Evolutionary conservation across 176 grass and related monocot species (phyloP), one percentile per base, ranked within the genome.

Genomic region (Pharus latifolius): DNA sequence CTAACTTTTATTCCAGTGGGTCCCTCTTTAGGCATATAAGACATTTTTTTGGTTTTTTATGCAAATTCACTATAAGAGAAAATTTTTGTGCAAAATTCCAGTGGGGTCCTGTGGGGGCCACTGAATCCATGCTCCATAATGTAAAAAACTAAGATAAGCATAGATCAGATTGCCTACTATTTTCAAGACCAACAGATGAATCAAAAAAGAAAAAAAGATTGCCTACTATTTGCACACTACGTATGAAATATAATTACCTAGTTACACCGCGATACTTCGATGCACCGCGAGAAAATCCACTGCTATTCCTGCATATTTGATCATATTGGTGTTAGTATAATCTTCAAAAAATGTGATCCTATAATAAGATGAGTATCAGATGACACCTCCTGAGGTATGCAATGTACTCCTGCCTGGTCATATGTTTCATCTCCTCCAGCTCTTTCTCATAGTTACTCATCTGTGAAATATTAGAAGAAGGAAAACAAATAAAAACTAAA

Each of bases 231-330:
- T 48, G 15, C 44, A 25, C 8, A 44, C 8, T 16, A 22, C 10
- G 0, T 37, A 14, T 14, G 46, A 63, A 47, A 55, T 4, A 29
- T 69, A 37, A 3, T 10, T 78, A 87, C 88, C 88, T 91, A 58
- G 88, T 87, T 34, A 91, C 84, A 14, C 88, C 88, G 7, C 84
- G 75, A 67, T 91, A 91, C 26, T 87, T 84, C 19, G 88, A 91
- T 6, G 88, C 84, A 0, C 88, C 88, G 18, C 88, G 83, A 46
- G 88, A 91, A 64, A 91, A 91, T 37, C 84, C 88, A 73, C 88
- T 91, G 76, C 88, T 91, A 31, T 80, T 91, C 42, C 88, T 91
- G 84, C 2, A 81, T 18, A 2, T 61, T 23, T 11, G 30, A 30
- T 51, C 17, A 31, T 20, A 42, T 51, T 32, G 30, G 2, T 40